Evolutionary conservation across 306 rosid genomes (phyloP), one percentile per base, ranked within the genome.

Genomic region (Vicia villosa): DNA sequence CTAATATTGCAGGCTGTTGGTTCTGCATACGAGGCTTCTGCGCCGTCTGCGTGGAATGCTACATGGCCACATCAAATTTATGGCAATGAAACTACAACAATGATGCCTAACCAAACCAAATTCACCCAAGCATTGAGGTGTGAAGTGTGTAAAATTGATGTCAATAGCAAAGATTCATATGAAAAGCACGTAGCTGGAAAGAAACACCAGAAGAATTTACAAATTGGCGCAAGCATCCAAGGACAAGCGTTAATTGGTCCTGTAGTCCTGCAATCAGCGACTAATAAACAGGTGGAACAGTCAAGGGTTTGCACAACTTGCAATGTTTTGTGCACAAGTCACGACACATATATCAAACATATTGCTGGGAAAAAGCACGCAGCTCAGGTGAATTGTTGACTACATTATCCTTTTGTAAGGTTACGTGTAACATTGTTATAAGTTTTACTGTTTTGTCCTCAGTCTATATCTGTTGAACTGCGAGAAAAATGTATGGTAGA

Each of bases 331-430:
- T 83, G 91, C 78, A 83, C 78, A 46, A 86, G 91, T 69, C 77
- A 78, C 79, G 86, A 86, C 12, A 82, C 77, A 64, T 90, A 52
- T 57, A 71, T 13, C 62, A 83, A 75, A 68, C 95, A 90, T 80
- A 52, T 86, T 65, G 54, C 73, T 37, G 95, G 95, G 77, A 82
- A 76, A 79, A 87, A 73, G 74, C 95, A 90, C 36, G 70, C 79
- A 38, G 76, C 83, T 69, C 89, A 80, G 90, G 96, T 90, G 72
- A 88, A 46, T 68, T 68, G 28, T 37, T 68, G 67, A 26, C 45
- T 63, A 26, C 65, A 59, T 52, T 41, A 46, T 38, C 65, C 64
- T 74, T 77, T 56, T 40, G 5, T 60, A n/a, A n/a, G n/a, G n/a
- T n/a, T n/a, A n/a, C n/a, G n/a, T n/a, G n/a, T n/a, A n/a, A n/a